Conservation (phyloP, 2,329 filamentous ascomycete species). For the Dothiorella sarmentorum region DNA sequence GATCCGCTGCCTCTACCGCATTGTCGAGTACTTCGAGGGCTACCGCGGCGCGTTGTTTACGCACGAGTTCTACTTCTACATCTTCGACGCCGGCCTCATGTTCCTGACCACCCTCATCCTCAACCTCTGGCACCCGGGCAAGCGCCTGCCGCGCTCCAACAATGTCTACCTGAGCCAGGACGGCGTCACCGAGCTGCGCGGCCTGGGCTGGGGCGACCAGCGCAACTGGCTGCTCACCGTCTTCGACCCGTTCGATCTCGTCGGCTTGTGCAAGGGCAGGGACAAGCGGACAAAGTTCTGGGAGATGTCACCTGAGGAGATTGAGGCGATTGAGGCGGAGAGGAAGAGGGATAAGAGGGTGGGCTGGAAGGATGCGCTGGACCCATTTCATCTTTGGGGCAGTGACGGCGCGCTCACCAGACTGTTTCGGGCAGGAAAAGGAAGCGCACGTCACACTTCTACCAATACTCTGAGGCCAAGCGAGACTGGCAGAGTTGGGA, state of each 20-base stretch:
- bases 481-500: not conserved
- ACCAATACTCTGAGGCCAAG: not conserved
- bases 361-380: constrained; percentile 23
- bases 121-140: constrained; percentile 52
- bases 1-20: constrained; percentile 51
- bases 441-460: constrained; percentile 20
- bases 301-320: constrained; percentile 35
- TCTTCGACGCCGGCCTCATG: constrained; percentile 54
- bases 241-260: constrained; percentile 37
- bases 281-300: constrained; percentile 37
- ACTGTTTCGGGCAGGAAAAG: not conserved
- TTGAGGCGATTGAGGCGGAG: constrained; percentile 27
- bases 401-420: constrained; percentile 27
- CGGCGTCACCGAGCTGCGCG: constrained; percentile 39
- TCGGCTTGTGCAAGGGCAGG: constrained; percentile 29
- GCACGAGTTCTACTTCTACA: constrained; percentile 53
- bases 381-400: constrained; percentile 33
- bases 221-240: constrained; percentile 43
- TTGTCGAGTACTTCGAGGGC: constrained; percentile 48
- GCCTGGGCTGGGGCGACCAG: constrained; percentile 49
- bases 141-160: constrained; percentile 47
- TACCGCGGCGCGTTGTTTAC: constrained; percentile 37
- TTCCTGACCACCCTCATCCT: constrained; percentile 49
- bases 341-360: constrained; percentile 28
- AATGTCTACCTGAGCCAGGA: constrained; percentile 51